Percentiles rank a stretch among this genome's conserved stretches.
Evolutionary conservation across 164 flowering plant genomes (phyloP).

Genomic region (Stephania japonica): DNA sequence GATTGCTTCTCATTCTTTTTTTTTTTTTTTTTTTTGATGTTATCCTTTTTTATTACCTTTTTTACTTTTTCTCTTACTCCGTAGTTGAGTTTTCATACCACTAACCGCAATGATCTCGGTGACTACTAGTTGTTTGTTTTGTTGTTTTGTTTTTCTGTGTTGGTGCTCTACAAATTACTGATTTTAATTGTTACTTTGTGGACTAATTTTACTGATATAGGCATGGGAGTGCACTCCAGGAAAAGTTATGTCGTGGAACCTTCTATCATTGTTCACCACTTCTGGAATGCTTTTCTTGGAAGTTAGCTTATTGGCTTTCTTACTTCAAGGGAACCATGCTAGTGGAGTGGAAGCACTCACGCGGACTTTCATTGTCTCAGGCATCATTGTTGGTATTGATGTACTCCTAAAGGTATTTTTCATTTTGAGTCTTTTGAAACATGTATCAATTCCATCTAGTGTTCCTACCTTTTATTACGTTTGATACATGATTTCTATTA

Average conservation of each 20-base stretch:
- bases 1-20: too few relatives aligned
- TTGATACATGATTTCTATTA: too few relatives aligned
- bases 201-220: conserved; percentile 22
- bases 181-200: conserved; percentile 4
- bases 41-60: too few relatives aligned
- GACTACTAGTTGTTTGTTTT: not conserved
- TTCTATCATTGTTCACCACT: conserved; percentile 46
- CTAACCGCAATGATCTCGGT: too few relatives aligned
- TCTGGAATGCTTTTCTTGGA: conserved; percentile 58
- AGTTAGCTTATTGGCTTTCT: conserved; percentile 52
- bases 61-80: too few relatives aligned
- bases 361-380: conserved; percentile 68
- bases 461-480: not conserved
- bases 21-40: too few relatives aligned
- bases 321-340: conserved; percentile 61
- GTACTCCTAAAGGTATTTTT: conserved; percentile 59
- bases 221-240: conserved; percentile 56
- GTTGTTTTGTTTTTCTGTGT: not conserved
- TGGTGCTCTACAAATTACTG: not conserved
- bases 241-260: conserved; percentile 48
- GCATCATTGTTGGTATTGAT: conserved; percentile 62
- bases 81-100: too few relatives aligned
- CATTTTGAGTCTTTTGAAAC: not conserved
- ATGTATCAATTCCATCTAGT: not conserved
- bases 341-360: conserved; percentile 73